Evolutionary conservation across 768 basidiomycete species (phyloP).

Genomic region (Termitomyces bulborhizus): DNA sequence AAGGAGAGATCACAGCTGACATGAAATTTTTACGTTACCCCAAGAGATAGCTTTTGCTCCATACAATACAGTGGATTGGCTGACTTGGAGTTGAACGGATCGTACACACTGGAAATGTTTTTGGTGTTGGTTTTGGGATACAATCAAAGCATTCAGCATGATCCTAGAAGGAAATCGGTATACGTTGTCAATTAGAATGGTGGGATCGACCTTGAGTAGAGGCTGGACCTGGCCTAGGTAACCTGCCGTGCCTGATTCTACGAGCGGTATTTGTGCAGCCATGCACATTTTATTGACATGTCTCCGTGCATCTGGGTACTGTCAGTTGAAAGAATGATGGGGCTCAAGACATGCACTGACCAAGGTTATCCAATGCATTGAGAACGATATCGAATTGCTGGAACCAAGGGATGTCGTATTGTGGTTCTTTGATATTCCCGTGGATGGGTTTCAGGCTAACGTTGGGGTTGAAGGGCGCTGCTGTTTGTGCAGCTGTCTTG

Average conservation of each 20-base stretch:
- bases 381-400: constrained; percentile 85
- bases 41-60: constrained; percentile 96
- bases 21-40: constrained; percentile 45
- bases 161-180: constrained; percentile 41
- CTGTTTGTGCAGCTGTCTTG: constrained; percentile 80
- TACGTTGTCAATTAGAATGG: neutral
- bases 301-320: constrained; percentile 69
- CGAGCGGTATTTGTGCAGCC: constrained; percentile 82
- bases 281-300: constrained; percentile 99
- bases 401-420: constrained; percentile 91
- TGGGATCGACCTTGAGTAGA: constrained; percentile 61
- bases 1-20: neutral
- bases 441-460: constrained; percentile 85
- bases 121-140: constrained; percentile 86
- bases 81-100: constrained; percentile 96
- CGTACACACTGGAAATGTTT: constrained; percentile 95
- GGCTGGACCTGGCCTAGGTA: constrained; percentile 98
- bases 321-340: neutral
- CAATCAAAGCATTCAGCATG: constrained; percentile 95
- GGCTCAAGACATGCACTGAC: constrained; percentile 33
- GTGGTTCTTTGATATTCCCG: constrained; percentile 91
- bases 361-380: constrained; percentile 95
- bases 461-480: constrained; percentile 80
- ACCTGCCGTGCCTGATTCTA: constrained; percentile 95
- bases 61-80: constrained; percentile 98